phyloP scores from a whole-genome alignment of 2,329 filamentous ascomycete species.

The Xylaria sp. region DNA sequence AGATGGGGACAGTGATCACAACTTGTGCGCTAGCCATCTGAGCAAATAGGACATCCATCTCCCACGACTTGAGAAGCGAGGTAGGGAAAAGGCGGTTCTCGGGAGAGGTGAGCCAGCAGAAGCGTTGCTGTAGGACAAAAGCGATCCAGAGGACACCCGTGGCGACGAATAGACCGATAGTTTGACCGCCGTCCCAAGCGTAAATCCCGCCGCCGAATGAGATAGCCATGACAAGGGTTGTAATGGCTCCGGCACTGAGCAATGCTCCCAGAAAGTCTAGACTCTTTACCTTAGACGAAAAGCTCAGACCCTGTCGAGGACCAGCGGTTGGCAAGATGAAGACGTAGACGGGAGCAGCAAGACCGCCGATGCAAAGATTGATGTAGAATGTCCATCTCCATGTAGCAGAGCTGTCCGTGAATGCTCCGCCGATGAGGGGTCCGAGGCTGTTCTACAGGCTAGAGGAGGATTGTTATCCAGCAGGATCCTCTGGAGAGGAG shows the following conservation, averaged over 20 bases:
- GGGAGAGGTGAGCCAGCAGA: not conserved
- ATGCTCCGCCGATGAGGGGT: conserved; percentile 45
- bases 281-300: conserved; percentile 33
- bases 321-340: conserved; percentile 27
- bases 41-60: not conserved
- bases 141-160: conserved; percentile 44
- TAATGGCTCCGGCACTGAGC: conserved; percentile 45
- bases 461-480: not conserved
- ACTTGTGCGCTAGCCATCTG: not conserved
- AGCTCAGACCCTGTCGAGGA: conserved; percentile 12
- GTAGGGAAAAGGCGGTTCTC: conserved; percentile 1
- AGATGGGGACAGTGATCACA: not conserved
- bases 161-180: conserved; percentile 49
- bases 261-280: conserved; percentile 49
- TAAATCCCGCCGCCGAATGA: conserved; percentile 53
- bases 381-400: conserved; percentile 52
- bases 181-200: conserved; percentile 46
- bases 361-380: conserved; percentile 48
- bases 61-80: not conserved
- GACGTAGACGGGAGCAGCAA: conserved; percentile 22
- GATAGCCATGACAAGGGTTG: conserved; percentile 49
- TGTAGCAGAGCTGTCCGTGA: conserved; percentile 39
- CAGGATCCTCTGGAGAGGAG: not conserved
- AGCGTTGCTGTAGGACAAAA: conserved; percentile 37
- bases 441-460: conserved; percentile 30